Evolutionary conservation across 2,329 filamentous ascomycete genomes (phyloP).

Genomic region (Aschersonia sp.): DNA sequence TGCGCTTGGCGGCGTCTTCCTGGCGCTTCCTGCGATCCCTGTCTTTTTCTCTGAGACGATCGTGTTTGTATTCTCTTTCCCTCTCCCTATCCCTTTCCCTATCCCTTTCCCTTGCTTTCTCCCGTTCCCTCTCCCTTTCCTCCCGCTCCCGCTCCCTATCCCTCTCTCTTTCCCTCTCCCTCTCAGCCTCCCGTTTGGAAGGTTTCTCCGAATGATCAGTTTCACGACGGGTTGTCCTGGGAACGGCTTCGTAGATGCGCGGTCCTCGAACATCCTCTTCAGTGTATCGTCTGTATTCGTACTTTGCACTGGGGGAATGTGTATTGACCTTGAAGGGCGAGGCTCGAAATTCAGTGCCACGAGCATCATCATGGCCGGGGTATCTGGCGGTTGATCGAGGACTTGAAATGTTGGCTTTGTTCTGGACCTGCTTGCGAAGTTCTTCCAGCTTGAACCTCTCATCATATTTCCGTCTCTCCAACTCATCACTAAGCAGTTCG

Average conservation of each 20-base stretch:
- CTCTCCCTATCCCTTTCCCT: conserved; percentile 7
- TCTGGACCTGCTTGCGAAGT: conserved; percentile 39
- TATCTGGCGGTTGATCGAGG: conserved; percentile 26
- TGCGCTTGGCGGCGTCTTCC: conserved; percentile 13
- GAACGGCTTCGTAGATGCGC: conserved; percentile 26
- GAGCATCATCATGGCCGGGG: conserved; percentile 6
- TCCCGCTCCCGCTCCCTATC: conserved; percentile 3
- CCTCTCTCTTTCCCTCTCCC: conserved; percentile 17
- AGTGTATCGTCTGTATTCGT: conserved; percentile 24
- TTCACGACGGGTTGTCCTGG: conserved; percentile 26
- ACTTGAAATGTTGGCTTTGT: conserved; percentile 27
- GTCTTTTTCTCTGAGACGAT: conserved; percentile 8
- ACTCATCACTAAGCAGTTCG: conserved; percentile 72
- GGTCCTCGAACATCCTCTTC: conserved; percentile 28
- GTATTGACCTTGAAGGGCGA: conserved; percentile 23
- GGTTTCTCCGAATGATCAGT: conserved; percentile 32
- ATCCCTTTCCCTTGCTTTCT: background rate
- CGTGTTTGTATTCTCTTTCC: conserved; percentile 6
- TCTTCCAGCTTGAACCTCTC: conserved; percentile 54
- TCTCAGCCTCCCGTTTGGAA: conserved; percentile 27
- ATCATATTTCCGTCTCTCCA: conserved; percentile 61
- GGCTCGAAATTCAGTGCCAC: conserved; percentile 12
- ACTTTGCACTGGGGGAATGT: conserved; percentile 19
- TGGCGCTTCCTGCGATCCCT: conserved; percentile 8
- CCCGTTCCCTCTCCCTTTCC: conserved; percentile 1